Percentiles rank a stretch among this genome's conserved stretches.
Evolutionary conservation across 768 basidiomycete genomes (phyloP).

Genomic region (Boletus rex-veris): DNA sequence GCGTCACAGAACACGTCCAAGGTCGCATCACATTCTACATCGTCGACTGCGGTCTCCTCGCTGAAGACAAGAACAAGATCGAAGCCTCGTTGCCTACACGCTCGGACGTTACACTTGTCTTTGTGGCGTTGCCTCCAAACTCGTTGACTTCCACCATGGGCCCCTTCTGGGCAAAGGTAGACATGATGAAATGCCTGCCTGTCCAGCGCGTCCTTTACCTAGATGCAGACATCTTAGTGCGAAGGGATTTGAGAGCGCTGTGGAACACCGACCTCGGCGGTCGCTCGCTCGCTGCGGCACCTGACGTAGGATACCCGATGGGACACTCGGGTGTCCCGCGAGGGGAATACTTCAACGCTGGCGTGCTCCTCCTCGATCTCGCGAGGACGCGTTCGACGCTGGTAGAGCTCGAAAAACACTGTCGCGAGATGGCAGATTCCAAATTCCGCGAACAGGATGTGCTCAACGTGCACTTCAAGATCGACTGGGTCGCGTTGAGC

Average conservation of each 20-base stretch:
- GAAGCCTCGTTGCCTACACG: conserved; percentile 24
- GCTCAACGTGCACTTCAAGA: conserved; percentile 45
- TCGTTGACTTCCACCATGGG: conserved; percentile 30
- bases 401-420: conserved; percentile 26
- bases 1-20: conserved; percentile 34
- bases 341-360: conserved; percentile 51
- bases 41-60: conserved; percentile 43
- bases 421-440: conserved; percentile 26
- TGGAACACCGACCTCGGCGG: conserved; percentile 46
- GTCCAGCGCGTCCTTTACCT: conserved; percentile 50
- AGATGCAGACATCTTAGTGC: conserved; percentile 51
- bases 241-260: conserved; percentile 36
- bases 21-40: conserved; percentile 48
- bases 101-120: conserved; percentile 39
- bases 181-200: conserved; percentile 43
- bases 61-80: conserved; percentile 35
- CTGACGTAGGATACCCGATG: conserved; percentile 49
- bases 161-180: conserved; percentile 49
- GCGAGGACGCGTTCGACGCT: conserved; percentile 32
- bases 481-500: conserved; percentile 39
- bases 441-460: conserved; percentile 48
- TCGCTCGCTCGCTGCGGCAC: conserved; percentile 41
- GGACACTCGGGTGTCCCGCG: conserved; percentile 38
- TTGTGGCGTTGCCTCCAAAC: conserved; percentile 36
- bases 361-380: conserved; percentile 52